Conservation (phyloP, 768 basidiomycete species). For the Lyophyllum semitale region DNA sequence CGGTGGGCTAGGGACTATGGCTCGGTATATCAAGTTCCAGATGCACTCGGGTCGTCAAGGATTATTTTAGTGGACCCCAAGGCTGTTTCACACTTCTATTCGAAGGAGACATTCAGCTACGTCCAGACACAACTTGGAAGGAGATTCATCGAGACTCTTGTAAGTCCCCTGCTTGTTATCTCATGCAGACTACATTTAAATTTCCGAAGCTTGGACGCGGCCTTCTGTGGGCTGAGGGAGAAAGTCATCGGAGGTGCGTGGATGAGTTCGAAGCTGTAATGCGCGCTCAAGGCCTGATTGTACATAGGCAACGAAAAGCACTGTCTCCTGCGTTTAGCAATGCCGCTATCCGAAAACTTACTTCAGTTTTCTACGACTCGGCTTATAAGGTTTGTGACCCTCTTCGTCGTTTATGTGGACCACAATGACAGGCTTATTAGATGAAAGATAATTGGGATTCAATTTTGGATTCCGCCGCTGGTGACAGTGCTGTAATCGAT, state of each 20-base stretch:
- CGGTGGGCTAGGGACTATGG: constrained; percentile 52
- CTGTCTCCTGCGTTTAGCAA: constrained; percentile 56
- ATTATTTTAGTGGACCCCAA: constrained; percentile 49
- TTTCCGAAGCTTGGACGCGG: constrained; percentile 39
- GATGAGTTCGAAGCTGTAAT: background rate
- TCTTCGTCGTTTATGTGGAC: background rate
- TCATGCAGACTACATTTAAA: background rate
- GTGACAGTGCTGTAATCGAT: constrained; percentile 45
- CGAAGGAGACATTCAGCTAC: constrained; percentile 52
- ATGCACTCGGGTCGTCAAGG: constrained; percentile 30
- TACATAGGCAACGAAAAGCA: constrained; percentile 49
- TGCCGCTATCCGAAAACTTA: constrained; percentile 47
- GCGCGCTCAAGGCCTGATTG: background rate
- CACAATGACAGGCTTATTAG: constrained; percentile 14
- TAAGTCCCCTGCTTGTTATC: constrained; percentile 16
- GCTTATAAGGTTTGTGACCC: constrained; percentile 44
- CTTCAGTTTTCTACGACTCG: constrained; percentile 50
- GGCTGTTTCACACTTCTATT: constrained; percentile 52
- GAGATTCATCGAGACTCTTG: constrained; percentile 39
- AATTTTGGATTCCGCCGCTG: constrained; percentile 27
- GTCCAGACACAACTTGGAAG: constrained; percentile 36
- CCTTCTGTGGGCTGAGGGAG: constrained; percentile 42
- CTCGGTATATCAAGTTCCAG: constrained; percentile 42
- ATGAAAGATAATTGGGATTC: constrained; percentile 29
- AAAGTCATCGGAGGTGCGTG: constrained; percentile 45